A percentile compares a stretch with the other conserved stretches of the same genome.
These are phyloP conservation scores for Coleophoma cylindrospora DNA, from an alignment of 2,329 filamentous ascomycete genomes.

Conservation along the genomic window DNA sequence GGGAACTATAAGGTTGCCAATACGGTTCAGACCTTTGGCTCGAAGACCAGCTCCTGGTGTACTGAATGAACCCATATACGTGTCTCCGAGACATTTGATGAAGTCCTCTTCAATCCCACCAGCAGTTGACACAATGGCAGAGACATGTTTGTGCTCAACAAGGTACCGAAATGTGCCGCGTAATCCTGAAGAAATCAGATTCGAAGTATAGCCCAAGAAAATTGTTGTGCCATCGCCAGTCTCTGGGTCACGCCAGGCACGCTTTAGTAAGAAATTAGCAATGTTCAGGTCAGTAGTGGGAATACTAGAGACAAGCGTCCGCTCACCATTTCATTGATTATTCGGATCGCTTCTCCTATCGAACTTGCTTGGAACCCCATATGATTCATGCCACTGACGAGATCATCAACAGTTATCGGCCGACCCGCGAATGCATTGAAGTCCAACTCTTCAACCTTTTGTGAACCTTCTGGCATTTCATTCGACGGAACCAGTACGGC, in stretches of 20 bases:
- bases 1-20: slow-evolving; percentile 91
- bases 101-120: slow-evolving; percentile 96
- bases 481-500: slow-evolving; percentile 84
- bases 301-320: slow-evolving; percentile 71
- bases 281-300: slow-evolving; percentile 73
- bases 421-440: slow-evolving; percentile 76
- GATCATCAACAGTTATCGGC: slow-evolving; percentile 78
- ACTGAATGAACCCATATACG: slow-evolving; percentile 85
- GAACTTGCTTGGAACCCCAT: slow-evolving; percentile 85
- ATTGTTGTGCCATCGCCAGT: slow-evolving; percentile 80
- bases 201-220: slow-evolving; percentile 96
- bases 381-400: slow-evolving; percentile 73
- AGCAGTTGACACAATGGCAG: slow-evolving; percentile 89
- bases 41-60: slow-evolving; percentile 74
- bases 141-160: slow-evolving; percentile 87
- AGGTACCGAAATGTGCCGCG: slow-evolving; percentile 89
- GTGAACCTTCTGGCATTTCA: slow-evolving; percentile 72
- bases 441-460: slow-evolving; percentile 83
- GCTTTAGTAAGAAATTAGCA: slow-evolving; percentile 83
- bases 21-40: slow-evolving; percentile 84
- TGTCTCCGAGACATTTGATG: slow-evolving; percentile 95
- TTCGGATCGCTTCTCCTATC: slow-evolving; percentile 80
- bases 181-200: slow-evolving; percentile 93
- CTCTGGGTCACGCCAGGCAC: slow-evolving; percentile 76
- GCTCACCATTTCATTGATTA: slow-evolving; percentile 90